phyloP scores from a whole-genome alignment of 192 early-diverging fungal species.

The Coemansia sp. region DNA sequence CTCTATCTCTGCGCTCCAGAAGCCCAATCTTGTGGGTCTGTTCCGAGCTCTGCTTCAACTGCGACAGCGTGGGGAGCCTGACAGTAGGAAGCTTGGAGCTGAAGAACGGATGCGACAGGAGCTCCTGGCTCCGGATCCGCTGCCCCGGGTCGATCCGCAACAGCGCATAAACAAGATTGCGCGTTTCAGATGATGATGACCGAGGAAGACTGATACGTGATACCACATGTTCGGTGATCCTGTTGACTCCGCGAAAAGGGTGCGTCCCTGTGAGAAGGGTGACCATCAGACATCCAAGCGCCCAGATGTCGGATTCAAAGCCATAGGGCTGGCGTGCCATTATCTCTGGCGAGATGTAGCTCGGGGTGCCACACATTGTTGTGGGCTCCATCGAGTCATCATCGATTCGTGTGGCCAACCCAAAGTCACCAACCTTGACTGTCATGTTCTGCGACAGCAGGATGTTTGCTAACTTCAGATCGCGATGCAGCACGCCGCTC shows the following conservation, averaged over 20 bases:
- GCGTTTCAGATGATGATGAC: constrained; percentile 55
- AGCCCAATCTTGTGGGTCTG: constrained; percentile 1
- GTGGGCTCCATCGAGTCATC: constrained; percentile 60
- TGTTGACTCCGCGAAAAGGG: constrained; percentile 61
- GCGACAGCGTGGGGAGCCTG: constrained; percentile 14
- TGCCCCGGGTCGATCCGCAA: constrained; percentile 62
- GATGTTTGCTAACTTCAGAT: constrained; percentile 77
- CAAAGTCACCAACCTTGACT: constrained; percentile 78
- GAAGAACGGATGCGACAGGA: constrained; percentile 64
- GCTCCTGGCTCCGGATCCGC: constrained; percentile 51
- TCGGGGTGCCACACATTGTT: constrained; percentile 79
- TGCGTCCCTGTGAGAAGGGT: constrained; percentile 72
- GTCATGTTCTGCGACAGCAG: constrained; percentile 58
- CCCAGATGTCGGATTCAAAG: constrained; percentile 73
- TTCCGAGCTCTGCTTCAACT: constrained; percentile 4
- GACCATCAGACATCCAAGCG: constrained; percentile 73
- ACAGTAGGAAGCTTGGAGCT: constrained; percentile 11
- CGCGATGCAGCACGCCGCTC: constrained; percentile 69
- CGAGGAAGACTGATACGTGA: constrained; percentile 55
- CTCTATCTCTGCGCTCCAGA: neutral
- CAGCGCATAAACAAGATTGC: constrained; percentile 58
- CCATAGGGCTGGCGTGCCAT: constrained; percentile 72
- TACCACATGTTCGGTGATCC: constrained; percentile 55
- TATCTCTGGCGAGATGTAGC: constrained; percentile 80
- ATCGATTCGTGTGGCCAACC: constrained; percentile 61